These are phyloP conservation scores for Kwoniella newhampshirensis DNA, from an alignment of 768 basidiomycete species.

Conservation along the genomic window DNA sequence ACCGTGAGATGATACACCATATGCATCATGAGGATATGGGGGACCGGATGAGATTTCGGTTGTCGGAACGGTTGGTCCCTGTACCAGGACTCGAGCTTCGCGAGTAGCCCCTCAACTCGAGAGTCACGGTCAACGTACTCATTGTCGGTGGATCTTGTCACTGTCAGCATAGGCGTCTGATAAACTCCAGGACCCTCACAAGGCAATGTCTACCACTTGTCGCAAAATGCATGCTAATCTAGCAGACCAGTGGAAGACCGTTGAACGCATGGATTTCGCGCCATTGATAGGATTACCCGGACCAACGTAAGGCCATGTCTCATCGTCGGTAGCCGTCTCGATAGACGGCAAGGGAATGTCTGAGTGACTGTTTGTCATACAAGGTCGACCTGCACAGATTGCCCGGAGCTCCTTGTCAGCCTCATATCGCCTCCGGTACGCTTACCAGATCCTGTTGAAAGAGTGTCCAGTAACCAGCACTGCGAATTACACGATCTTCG, in stretches of 20 bases:
- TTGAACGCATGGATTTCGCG: constrained; percentile 4
- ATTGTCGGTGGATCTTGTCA: not conserved
- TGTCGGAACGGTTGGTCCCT: constrained; percentile 4
- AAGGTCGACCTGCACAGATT: constrained; percentile 8
- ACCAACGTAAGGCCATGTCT: not conserved
- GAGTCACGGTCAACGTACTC: constrained; percentile 1
- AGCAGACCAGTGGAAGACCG: constrained; percentile 18
- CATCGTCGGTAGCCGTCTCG: not conserved
- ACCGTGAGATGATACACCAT: constrained; percentile 12
- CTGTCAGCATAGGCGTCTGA: no score
- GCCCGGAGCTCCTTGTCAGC: constrained; percentile 4
- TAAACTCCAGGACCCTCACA: no score
- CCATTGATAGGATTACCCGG: constrained; percentile 2
- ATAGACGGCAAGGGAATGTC: constrained; percentile 12
- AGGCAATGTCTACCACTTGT: constrained; percentile 12
- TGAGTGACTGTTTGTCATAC: not conserved
- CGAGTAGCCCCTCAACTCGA: not conserved
- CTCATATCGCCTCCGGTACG: not conserved
- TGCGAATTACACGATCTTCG: constrained; percentile 1
- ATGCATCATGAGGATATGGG: constrained; percentile 18
- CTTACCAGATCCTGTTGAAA: constrained; percentile 8
- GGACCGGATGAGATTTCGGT: constrained; percentile 6
- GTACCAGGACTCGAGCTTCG: constrained; percentile 4
- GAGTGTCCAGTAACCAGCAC: constrained; percentile 5
- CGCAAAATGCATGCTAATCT: constrained; percentile 9